Evolutionary conservation across 2,329 filamentous ascomycete genomes (phyloP).

Genomic region (Hymenoscyphus occultus): DNA sequence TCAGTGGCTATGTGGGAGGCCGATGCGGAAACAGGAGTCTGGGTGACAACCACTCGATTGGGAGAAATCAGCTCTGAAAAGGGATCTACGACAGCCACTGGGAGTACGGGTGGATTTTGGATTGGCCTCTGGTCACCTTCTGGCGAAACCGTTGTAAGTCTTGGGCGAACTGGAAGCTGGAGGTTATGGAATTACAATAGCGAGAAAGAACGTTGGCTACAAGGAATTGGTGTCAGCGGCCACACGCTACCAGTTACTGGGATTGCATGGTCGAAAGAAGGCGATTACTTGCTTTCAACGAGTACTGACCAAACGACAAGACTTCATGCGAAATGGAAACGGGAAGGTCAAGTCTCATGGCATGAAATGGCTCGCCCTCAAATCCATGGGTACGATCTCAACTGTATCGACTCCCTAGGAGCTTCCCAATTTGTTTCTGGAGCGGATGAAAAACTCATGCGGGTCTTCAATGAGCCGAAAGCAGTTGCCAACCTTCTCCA

Average conservation of each 20-base stretch:
- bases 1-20: slow-evolving; percentile 91
- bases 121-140: slow-evolving; percentile 86
- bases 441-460: slow-evolving; percentile 95
- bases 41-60: slow-evolving; percentile 80
- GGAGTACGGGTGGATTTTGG: slow-evolving; percentile 96
- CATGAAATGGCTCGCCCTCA: slow-evolving; percentile 95
- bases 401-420: slow-evolving; percentile 80
- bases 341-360: slow-evolving; percentile 60
- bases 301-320: slow-evolving; percentile 90
- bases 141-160: slow-evolving; percentile 70
- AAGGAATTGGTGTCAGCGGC: slow-evolving; percentile 74
- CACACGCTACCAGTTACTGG: slow-evolving; percentile 81
- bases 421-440: slow-evolving; percentile 82
- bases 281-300: slow-evolving; percentile 83
- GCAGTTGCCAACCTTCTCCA: slow-evolving; percentile 74
- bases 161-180: slow-evolving; percentile 93
- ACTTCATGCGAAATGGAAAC: slow-evolving; percentile 76
- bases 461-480: slow-evolving; percentile 88
- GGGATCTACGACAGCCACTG: slow-evolving; percentile 92
- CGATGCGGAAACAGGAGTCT: slow-evolving; percentile 80
- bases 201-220: slow-evolving; percentile 67
- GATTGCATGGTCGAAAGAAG: slow-evolving; percentile 78
- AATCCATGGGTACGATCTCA: slow-evolving; percentile 97
- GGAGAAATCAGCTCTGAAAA: slow-evolving; percentile 95
- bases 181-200: slow-evolving; percentile 71